Evolutionary conservation across 2,329 filamentous ascomycete species (phyloP).

Genomic region (Cladophialophora exuberans): DNA sequence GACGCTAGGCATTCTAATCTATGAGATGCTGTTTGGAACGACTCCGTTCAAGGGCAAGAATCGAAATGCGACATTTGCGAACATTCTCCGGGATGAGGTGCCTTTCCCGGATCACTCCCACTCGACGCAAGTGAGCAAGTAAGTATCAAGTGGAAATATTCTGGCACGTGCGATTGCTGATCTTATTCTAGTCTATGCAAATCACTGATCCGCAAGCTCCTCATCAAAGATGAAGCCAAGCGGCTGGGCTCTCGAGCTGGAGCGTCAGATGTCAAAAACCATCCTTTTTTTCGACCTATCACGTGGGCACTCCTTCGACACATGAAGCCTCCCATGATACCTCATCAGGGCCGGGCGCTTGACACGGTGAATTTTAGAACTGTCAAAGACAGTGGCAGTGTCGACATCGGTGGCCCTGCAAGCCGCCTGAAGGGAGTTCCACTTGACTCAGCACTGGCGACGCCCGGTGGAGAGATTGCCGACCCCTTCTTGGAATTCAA

Average conservation of each 20-base stretch:
- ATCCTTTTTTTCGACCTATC: conserved; percentile 93
- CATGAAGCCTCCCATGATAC: conserved; percentile 96
- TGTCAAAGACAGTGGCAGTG: conserved; percentile 94
- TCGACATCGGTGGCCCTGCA: conserved; percentile 63
- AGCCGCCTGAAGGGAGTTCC: conserved; percentile 73
- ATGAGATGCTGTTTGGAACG: conserved; percentile 98
- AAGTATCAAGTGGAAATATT: conserved; percentile 47
- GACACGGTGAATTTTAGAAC: conserved; percentile 98
- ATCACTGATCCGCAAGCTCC: conserved; percentile 89
- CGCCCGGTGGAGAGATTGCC: conserved; percentile 76
- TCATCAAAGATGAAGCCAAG: conserved; percentile 97
- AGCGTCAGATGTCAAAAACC: conserved; percentile 93
- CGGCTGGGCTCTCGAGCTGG: conserved; percentile 91
- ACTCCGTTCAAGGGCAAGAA: conserved; percentile 99
- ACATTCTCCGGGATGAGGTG: conserved; percentile 93
- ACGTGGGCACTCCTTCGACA: conserved; percentile 97
- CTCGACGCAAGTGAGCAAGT: conserved; percentile 88
- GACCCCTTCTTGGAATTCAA: conserved; percentile 99
- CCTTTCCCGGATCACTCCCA: conserved; percentile 90
- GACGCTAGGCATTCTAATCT: conserved; percentile 95
- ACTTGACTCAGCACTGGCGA: conserved; percentile 81
- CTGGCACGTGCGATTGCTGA: conserved; percentile 38
- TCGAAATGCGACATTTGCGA: conserved; percentile 95
- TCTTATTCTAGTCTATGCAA: conserved; percentile 76
- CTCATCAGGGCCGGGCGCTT: conserved; percentile 83